Conservation (phyloP, 2,329 filamentous ascomycete species). For the Pyrenochaeta sp. region DNA sequence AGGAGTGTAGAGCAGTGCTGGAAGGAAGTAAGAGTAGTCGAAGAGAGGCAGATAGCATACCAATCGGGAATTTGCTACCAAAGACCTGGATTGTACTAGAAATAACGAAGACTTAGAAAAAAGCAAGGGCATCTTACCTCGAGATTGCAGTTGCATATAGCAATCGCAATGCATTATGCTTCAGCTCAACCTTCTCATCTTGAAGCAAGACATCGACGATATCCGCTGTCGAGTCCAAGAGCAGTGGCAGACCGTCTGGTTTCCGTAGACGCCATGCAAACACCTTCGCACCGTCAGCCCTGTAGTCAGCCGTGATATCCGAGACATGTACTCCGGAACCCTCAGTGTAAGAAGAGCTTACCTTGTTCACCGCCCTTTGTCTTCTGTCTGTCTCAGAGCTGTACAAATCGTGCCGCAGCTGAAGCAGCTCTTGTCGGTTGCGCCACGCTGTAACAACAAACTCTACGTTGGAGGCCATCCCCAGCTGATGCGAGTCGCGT, state of each 20-base stretch:
- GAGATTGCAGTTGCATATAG: conserved; percentile 79
- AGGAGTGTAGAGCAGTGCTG: not conserved
- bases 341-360: conserved; percentile 25
- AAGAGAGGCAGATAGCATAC: not conserved
- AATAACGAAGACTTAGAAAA: conserved; percentile 1
- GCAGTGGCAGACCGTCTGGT: conserved; percentile 67
- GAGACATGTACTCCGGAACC: not conserved
- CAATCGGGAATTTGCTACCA: not conserved
- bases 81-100: not conserved
- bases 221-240: conserved; percentile 80
- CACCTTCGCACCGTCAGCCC: conserved; percentile 37
- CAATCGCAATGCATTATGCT: conserved; percentile 69
- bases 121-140: conserved; percentile 65
- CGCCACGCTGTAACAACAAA: conserved; percentile 62
- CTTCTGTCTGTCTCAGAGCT: conserved; percentile 43
- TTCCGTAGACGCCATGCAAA: conserved; percentile 44
- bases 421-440: conserved; percentile 69
- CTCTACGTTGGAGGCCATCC: conserved; percentile 22
- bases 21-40: not conserved
- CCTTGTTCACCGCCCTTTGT: conserved; percentile 50
- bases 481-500: not conserved
- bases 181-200: conserved; percentile 61
- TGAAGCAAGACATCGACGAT: conserved; percentile 74
- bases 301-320: not conserved
- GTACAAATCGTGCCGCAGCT: conserved; percentile 72